Evolutionary conservation across 2,329 filamentous ascomycete genomes (phyloP).

Genomic region (Microdochium bolleyi): DNA sequence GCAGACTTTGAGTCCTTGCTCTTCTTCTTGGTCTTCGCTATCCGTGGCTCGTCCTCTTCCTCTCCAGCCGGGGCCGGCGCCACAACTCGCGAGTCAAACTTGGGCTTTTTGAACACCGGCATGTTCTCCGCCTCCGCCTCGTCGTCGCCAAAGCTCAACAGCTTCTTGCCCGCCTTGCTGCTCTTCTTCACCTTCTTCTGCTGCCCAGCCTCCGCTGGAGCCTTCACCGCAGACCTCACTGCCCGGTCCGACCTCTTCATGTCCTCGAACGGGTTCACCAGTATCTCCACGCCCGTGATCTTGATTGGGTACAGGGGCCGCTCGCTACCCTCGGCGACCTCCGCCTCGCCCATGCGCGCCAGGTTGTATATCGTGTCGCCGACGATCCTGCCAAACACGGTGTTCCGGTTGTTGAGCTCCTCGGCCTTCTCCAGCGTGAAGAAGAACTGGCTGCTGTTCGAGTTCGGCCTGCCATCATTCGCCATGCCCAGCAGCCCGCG

Average conservation of each 20-base stretch:
- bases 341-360: conserved; percentile 84
- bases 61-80: conserved; percentile 37
- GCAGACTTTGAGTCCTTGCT: conserved; percentile 17
- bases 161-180: conserved; percentile 65
- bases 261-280: conserved; percentile 76
- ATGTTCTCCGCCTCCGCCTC: conserved; percentile 50
- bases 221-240: conserved; percentile 39
- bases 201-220: conserved; percentile 26
- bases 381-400: conserved; percentile 83
- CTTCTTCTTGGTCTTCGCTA: conserved; percentile 16
- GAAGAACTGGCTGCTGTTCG: conserved; percentile 96
- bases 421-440: conserved; percentile 80
- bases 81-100: conserved; percentile 65
- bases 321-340: conserved; percentile 71
- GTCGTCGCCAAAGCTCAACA: conserved; percentile 71
- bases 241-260: conserved; percentile 64
- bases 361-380: conserved; percentile 96
- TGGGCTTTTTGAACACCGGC: conserved; percentile 64
- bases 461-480: conserved; percentile 68
- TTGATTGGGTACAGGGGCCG: conserved; percentile 79
- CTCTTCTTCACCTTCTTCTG: conserved; percentile 54
- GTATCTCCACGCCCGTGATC: conserved; percentile 64
- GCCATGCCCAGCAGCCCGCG: conserved; percentile 93
- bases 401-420: conserved; percentile 84
- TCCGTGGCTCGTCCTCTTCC: conserved; percentile 28